Conservation (phyloP, 192 early-diverging fungal species). For the Coemansia sp. region DNA sequence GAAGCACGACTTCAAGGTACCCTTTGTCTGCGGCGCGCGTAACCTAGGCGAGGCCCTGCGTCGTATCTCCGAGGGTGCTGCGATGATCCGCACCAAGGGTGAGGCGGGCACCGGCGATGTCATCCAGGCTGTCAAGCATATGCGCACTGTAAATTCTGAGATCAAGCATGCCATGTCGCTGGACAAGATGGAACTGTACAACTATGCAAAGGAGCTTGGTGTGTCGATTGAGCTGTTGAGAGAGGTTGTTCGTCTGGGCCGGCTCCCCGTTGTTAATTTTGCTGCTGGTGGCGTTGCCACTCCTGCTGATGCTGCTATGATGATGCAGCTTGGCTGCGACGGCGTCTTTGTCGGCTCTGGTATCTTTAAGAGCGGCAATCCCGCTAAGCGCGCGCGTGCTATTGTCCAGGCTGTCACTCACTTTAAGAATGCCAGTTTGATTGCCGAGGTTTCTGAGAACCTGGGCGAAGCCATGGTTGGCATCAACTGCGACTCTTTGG, state of each 20-base stretch:
- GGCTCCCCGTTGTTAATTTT: slow-evolving; percentile 98
- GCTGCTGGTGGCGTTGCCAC: slow-evolving; percentile 98
- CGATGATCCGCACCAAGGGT: slow-evolving; percentile 99
- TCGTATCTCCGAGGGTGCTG: slow-evolving; percentile 94
- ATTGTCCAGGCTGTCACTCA: slow-evolving; percentile 98
- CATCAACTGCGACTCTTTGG: slow-evolving; percentile 65
- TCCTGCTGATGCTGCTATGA: slow-evolving; percentile 97
- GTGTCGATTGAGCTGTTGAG: slow-evolving; percentile 88
- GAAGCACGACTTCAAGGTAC: slow-evolving; percentile 90
- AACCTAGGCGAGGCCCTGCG: slow-evolving; percentile 97
- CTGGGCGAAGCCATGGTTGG: slow-evolving; percentile 98
- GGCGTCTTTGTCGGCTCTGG: slow-evolving; percentile 99
- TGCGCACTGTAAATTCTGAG: slow-evolving; percentile 82
- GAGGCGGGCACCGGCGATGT: slow-evolving; percentile 99
- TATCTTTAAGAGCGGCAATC: slow-evolving; percentile 96
- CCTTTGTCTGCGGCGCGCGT: slow-evolving; percentile 94
- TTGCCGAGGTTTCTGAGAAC: slow-evolving; percentile 87
- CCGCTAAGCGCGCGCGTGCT: slow-evolving; percentile 91
- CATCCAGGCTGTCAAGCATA: slow-evolving; percentile 96
- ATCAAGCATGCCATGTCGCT: slow-evolving; percentile 83
- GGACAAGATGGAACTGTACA: slow-evolving; percentile 86
- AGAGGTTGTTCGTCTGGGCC: slow-evolving; percentile 80
- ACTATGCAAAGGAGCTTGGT: slow-evolving; percentile 95
- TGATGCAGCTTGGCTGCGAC: slow-evolving; percentile 99
- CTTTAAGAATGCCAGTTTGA: slow-evolving; percentile 84